Evolutionary conservation across 176 grass and related monocot genomes (phyloP).

Genomic region (Triticum timopheevii): DNA sequence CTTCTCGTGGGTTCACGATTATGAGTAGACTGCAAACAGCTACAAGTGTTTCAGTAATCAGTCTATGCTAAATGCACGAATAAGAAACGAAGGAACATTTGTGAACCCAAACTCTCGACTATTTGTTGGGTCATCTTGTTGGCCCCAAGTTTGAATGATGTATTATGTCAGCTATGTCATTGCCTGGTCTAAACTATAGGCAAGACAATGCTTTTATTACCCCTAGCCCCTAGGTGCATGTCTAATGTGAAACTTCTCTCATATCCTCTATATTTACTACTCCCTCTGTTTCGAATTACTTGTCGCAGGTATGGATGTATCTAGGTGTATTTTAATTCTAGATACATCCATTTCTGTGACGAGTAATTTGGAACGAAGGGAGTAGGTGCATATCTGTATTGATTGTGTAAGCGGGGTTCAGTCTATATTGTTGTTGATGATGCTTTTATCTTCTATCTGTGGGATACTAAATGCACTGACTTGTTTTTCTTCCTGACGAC

Average conservation of each 20-base stretch:
- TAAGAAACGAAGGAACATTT: not conserved
- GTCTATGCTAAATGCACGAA: not conserved
- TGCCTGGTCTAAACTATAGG: not conserved
- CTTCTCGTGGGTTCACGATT: not conserved
- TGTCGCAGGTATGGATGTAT: too few relatives aligned
- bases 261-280: too few relatives aligned
- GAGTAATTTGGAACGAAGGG: too few relatives aligned
- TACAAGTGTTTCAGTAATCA: not conserved
- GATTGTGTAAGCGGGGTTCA: not conserved
- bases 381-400: too few relatives aligned
- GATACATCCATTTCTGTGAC: too few relatives aligned
- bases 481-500: not conserved
- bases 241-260: too few relatives aligned
- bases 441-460: not conserved
- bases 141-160: not conserved
- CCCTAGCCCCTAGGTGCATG: not conserved
- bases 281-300: too few relatives aligned
- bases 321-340: too few relatives aligned
- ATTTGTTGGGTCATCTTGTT: not conserved
- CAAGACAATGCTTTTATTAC: not conserved
- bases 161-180: too few relatives aligned
- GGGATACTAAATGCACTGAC: not conserved
- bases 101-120: not conserved
- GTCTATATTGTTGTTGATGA: not conserved
- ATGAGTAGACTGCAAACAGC: not conserved